Evolutionary conservation across 1,139 yeast genomes (phyloP).

Genomic region (Taphrina deformans): DNA sequence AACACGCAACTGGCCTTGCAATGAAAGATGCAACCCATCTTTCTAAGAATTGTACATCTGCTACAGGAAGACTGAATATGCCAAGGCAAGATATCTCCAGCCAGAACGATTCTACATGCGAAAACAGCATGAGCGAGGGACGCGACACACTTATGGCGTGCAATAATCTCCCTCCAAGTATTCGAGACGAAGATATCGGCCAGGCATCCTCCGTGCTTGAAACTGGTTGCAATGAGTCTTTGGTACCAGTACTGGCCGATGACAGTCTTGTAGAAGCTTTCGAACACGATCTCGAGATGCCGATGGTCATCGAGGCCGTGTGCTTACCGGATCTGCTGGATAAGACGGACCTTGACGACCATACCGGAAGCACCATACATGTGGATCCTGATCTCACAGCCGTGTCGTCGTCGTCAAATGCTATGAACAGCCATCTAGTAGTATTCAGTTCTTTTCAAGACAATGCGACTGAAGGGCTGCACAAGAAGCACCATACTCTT

Average conservation of each 20-base stretch:
- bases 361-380: background rate
- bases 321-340: background rate
- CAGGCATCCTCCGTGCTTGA: background rate
- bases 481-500: background rate
- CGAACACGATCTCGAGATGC: slow-evolving; percentile 2
- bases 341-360: background rate
- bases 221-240: background rate
- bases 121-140: background rate
- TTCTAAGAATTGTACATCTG: too few species aligned
- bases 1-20: too few species aligned
- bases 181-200: too few species aligned
- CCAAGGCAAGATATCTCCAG: too few species aligned
- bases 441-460: too few species aligned
- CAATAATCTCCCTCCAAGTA: too few species aligned
- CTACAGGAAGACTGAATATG: too few species aligned
- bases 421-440: too few species aligned
- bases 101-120: too few species aligned
- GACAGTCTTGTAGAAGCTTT: slow-evolving; percentile 11
- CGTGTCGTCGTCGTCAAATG: background rate
- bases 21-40: too few species aligned
- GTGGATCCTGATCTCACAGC: background rate
- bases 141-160: background rate
- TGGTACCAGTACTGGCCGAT: background rate
- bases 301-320: background rate
- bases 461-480: background rate